A percentile compares a stretch with the other conserved stretches of the same genome.
Evolutionary conservation across 805 yeast species (phyloP).

Genomic region (Lachancea quebecensis): DNA sequence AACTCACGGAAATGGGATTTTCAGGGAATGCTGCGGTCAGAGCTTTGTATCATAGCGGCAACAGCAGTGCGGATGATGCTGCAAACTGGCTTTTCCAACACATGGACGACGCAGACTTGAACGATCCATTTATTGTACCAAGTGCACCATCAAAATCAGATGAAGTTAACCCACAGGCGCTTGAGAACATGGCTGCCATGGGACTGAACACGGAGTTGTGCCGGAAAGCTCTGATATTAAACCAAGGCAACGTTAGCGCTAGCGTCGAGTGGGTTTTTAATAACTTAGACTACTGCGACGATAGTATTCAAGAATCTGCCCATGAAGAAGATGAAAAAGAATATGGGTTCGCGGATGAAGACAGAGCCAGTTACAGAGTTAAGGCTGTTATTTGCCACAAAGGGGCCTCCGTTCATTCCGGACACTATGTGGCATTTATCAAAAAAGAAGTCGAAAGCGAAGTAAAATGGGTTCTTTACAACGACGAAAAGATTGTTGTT

Average conservation of each 20-base stretch:
- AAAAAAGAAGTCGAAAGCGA: constrained; percentile 36
- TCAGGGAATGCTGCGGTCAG: constrained; percentile 54
- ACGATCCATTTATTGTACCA: constrained; percentile 46
- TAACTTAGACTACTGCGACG: constrained; percentile 68
- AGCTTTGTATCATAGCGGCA: constrained; percentile 71
- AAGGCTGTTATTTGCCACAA: constrained; percentile 78
- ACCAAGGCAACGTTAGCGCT: constrained; percentile 54
- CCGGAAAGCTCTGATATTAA: constrained; percentile 61
- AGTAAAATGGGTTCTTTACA: constrained; percentile 66
- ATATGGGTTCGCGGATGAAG: constrained; percentile 14
- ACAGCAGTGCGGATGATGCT: constrained; percentile 57
- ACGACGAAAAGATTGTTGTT: constrained; percentile 80
- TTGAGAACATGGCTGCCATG: constrained; percentile 44
- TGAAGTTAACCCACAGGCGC: constrained; percentile 21
- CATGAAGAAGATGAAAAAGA: constrained; percentile 7
- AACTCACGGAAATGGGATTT: constrained; percentile 82
- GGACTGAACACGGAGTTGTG: constrained; percentile 67
- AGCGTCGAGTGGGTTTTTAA: constrained; percentile 90
- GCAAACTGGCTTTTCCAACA: constrained; percentile 88
- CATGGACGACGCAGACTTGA: constrained; percentile 77
- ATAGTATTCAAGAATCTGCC: constrained; percentile 36
- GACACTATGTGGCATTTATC: constrained; percentile 82
- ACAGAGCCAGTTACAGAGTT: constrained; percentile 30
- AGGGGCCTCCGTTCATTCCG: constrained; percentile 84
- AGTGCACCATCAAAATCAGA: constrained; percentile 4